These are phyloP conservation scores for Gliomastix tumulicola DNA, from an alignment of 2,329 filamentous ascomycete species.

Conservation along the genomic window DNA sequence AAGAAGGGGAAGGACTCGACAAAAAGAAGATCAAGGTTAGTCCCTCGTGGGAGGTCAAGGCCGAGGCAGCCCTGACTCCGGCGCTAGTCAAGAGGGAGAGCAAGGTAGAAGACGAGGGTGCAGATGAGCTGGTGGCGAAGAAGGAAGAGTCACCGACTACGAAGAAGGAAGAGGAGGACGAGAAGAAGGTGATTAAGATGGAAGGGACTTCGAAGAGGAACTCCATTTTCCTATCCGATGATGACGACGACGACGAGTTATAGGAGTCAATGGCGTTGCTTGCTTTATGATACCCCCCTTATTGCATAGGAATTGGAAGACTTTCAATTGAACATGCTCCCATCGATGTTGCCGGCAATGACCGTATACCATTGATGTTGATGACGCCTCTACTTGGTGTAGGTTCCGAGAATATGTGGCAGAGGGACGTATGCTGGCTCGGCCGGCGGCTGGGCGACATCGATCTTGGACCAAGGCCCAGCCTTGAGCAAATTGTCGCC, in stretches of 20 bases:
- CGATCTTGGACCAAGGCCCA: conserved; percentile 42
- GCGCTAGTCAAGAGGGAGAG: not conserved
- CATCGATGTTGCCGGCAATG: too few relatives aligned
- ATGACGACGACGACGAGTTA: conserved; percentile 16
- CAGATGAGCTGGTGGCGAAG: not conserved
- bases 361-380: too few relatives aligned
- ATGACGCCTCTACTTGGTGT: conserved; percentile 52
- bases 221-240: conserved; percentile 15
- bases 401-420: conserved; percentile 43
- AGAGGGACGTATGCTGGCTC: conserved; percentile 34
- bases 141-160: not conserved
- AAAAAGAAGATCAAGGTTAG: not conserved
- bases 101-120: not conserved
- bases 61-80: not conserved
- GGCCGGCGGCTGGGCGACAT: conserved; percentile 31
- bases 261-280: too few relatives aligned
- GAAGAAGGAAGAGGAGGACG: conserved; percentile 1
- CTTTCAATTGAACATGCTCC: too few relatives aligned
- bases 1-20: conserved; percentile 1
- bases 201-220: conserved; percentile 4
- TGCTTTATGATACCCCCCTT: too few relatives aligned
- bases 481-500: conserved; percentile 36
- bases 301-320: too few relatives aligned
- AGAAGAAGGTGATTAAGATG: conserved; percentile 2
- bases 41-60: not conserved